Evolutionary conservation across 345 rosid species (phyloP), one percentile per base, ranked within the genome.

Genomic region (Ricinus communis): DNA sequence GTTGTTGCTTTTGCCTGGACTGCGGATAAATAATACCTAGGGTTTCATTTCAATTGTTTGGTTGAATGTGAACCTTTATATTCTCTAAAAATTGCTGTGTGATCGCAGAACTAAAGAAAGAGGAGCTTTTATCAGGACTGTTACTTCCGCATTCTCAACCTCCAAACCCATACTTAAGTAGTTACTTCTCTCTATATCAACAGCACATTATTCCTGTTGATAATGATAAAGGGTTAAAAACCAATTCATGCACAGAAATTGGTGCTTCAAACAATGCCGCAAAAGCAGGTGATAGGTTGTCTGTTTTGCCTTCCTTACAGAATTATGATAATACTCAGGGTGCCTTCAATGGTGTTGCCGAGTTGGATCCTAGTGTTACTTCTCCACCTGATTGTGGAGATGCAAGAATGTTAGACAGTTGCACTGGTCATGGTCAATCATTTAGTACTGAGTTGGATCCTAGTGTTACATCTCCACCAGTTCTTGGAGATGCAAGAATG

Each of bases 111-210:
- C 78, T 86, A 68, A 87, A 75, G 60, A 85, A 83, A 74, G 96
- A 90, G 75, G 95, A 88, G 80, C 83, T 91, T 73, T 87, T 91
- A 78, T 81, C 88, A 7, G 91, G 79, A 67, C 80, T 87, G 63
- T 73, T 91, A 33, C 68, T 76, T 55, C 86, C 84, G 27, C 81
- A 56, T 24, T 78, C 81, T 28, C 88, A 85, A 73, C 76, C 71
- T 71, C 71, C 80, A 45, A 58, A 74, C 58, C 77, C 85, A 69
- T 71, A 49, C 76, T 74, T 87, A 65, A 79, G 62, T 68, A 67
- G 71, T 74, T 69, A 71, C 59, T 19, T 28, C 77, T 85, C 86
- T 63, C 47, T 77, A 56, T 76, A 76, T 54, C 76, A 78, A 53
- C 76, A 66, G 43, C 76, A 82, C 18, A 67, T 69, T 70, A 52